Conservation (phyloP, 2,329 filamentous ascomycete species). For the Remersonia thermophila region DNA sequence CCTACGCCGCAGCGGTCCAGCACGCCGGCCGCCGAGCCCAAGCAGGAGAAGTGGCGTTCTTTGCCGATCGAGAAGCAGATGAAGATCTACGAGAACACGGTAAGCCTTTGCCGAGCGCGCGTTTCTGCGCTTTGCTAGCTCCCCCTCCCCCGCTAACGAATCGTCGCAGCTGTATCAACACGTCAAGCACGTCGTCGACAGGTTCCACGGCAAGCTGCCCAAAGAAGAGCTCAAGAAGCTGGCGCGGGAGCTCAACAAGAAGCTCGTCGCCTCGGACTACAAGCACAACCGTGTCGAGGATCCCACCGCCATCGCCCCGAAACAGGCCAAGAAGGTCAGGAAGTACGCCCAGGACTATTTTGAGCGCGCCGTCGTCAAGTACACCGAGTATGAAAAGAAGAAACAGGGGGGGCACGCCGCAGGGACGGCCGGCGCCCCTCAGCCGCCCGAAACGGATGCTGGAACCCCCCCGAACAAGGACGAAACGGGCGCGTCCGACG, state of each 20-base stretch:
- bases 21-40: constrained; percentile 43
- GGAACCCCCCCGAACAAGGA: too few species aligned
- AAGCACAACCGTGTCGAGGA: constrained; percentile 79
- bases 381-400: constrained; percentile 52
- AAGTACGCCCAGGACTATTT: constrained; percentile 75
- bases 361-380: constrained; percentile 73
- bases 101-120: constrained; percentile 32
- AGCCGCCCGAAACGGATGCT: neutral
- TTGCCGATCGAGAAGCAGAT: constrained; percentile 74
- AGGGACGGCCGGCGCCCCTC: neutral
- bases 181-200: constrained; percentile 75
- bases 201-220: constrained; percentile 75
- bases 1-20: constrained; percentile 52
- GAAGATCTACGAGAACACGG: constrained; percentile 89
- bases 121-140: neutral
- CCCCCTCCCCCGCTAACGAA: constrained; percentile 9
- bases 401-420: constrained; percentile 35
- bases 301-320: constrained; percentile 60
- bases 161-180: constrained; percentile 59
- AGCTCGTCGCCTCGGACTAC: constrained; percentile 82
- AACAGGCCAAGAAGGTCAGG: constrained; percentile 72
- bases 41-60: constrained; percentile 59
- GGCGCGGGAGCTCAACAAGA: constrained; percentile 63
- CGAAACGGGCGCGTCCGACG: constrained; percentile 29
- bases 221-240: constrained; percentile 60